Evolutionary conservation across 2,329 filamentous ascomycete genomes (phyloP), one percentile per base, ranked within the genome.

Genomic region (Penicillium sp.): DNA sequence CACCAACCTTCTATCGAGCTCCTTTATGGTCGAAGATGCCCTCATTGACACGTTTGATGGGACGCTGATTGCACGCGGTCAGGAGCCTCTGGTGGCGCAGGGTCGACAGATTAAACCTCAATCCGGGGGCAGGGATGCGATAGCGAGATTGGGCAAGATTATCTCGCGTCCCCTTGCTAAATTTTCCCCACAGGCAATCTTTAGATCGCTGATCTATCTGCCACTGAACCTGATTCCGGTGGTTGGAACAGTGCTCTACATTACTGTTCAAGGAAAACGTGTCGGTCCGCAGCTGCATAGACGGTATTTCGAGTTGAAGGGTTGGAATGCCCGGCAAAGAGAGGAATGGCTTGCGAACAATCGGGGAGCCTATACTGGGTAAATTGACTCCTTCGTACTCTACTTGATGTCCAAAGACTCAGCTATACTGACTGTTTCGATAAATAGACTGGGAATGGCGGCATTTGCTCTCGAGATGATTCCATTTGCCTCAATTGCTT

Each of bases 151-250:
- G 30, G 87, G 87, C 30, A 86, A 84, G 69, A 70, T 87, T 52
- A 72, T 85, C 38, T 81, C 80, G 66, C 84, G 81, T 67, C 85
- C 84, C 0, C 84, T 87, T 19, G 48, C 59, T 11, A 52, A 40
- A 28, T 80, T 82, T 61, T 83, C 83, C 59, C 80, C 83, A 1
- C 77, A 78, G 69, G 87, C 89, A 7, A 77, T 97, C 48, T 79
- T 97, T 42, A 83, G 91, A 45, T 94, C 94, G 70, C 73, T 96
- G 65, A 85, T 97, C 79, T 95, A 96, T 74, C 82, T 97, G 45
- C 93, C 94, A 11, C 83, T 98, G 62, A 98, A 97, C 80, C 93
- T 97, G 73, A 93, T 98, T 55, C 94, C 94, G 0, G 84, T 97
- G 0, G 86, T 97, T 19, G 94, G 94, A 6, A 97, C 93, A 0